Base-by-base conservation (phyloP, 768 basidiomycete genomes). In the Tylopilus plumbeoviolaceoides region DNA sequence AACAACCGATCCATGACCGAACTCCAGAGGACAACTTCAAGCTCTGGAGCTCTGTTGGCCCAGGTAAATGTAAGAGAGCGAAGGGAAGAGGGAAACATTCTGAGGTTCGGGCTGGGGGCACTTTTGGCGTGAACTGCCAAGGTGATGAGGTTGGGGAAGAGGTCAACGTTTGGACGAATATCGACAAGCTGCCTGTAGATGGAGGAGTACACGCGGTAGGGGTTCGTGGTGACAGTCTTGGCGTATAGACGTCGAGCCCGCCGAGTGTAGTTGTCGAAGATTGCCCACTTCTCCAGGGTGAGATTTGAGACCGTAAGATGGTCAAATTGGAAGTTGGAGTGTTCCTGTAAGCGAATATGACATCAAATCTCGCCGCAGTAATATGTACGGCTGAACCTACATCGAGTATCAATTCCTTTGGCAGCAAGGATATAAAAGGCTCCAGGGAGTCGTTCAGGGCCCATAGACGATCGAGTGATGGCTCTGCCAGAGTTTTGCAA, bases 171-270 rank as follows among this genome's bases (percentile, higher is more conserved):
- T 46, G 61, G 63, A 28, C 63, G 63, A 20, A 64, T 53, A 23
- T 33, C 18, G 33, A 44, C 39, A 28, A 65, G 61, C 18, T 64
- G 63, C 3, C 54, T 63, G 50, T 66, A 65, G 11, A 64, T 64
- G 46, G 61, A 63, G 38, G 63, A 66, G 39, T 64, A 54, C 17
- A 64, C 39, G 38, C 61, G 64, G 28, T 58, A 61, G 8, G 64
- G 63, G 30, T 42, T 58, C 63, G 55, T 65, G 31, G 64, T 64
- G 1, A 64, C 63, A 4, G 64, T 65, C 46, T 58, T 66, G n/a
- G 39, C 61, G 45, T 64, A 64, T 39, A 66, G 41, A 51, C 50
- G 55, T 10, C 64, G 53, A 33, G 58, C 54, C 1, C 63, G 61
- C 23, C 27, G 52, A 25, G 63, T 61, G 15, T 64, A 66, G 30